Base-by-base conservation (phyloP, 495 filamentous ascomycete species). In the Elaphomyces granulatus region DNA sequence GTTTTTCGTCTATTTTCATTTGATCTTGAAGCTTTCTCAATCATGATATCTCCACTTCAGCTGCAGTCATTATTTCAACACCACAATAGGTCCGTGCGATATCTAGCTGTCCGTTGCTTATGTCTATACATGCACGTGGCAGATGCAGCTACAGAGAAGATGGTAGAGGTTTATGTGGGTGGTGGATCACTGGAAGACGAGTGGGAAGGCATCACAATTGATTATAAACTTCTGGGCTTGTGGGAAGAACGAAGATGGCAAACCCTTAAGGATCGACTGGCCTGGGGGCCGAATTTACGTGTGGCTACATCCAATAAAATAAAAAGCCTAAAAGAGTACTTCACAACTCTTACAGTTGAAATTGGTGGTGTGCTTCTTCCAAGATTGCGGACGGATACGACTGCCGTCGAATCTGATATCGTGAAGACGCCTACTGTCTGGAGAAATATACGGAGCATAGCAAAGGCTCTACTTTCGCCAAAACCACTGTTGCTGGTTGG, bases 161-260 rank as follows among this genome's bases (percentile, higher is more conserved):
- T 92, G 58, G 52, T 92, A 30, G 55, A 61, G 36, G 61, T 68
- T 46, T 67, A 88, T 60, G 60, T 83, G 18, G 72, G 70, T 9
- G 48, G 66, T 34, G 73, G 74, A 32, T 63, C 71, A 15, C 68
- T 90, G 19, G 46, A 68, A 44, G 85, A 77, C 2, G 57, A 71
- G 15, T 83, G 81, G 71, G 92, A 99, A 55, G 84, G 77, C 15
- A 71, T 67, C 39, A 52, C 53, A 31, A 77, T 92, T 32, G 86
- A 95, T 54, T 96, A 88, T 61, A 71, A 76, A 19, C 88, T 93
- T 54, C 64, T 96, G 34, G 74, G 75, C 30, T 54, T 95, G 33
- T 82, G 87, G 68, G 87, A 94, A 55, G 77, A 84, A 47, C 54
- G 54, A 44, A 60, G 60, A 53, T 70, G 49, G 65, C 48, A 50